Conservation (phyloP, 2,329 filamentous ascomycete genomes). For the Monosporascus sp. region DNA sequence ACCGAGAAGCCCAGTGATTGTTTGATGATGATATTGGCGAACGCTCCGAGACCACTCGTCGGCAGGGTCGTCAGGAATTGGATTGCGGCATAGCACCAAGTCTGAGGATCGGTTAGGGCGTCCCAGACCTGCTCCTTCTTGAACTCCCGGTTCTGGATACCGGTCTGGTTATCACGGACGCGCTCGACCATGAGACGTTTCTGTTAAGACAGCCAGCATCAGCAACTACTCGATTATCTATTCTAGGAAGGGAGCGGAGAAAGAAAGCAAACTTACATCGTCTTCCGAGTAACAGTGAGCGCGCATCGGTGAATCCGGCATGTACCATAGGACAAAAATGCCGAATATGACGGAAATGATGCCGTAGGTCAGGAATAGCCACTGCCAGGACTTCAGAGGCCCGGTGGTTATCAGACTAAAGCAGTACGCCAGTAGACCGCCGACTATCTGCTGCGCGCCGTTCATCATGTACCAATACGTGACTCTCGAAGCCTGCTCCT, state of each 20-base stretch:
- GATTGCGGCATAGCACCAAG: constrained; percentile 59
- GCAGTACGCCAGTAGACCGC: constrained; percentile 65
- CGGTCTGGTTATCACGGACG: constrained; percentile 55
- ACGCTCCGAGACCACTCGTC: constrained; percentile 66
- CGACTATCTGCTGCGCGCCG: constrained; percentile 66
- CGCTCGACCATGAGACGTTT: constrained; percentile 60
- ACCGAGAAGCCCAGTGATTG: constrained; percentile 59
- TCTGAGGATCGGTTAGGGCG: constrained; percentile 60
- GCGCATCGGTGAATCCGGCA: constrained; percentile 67
- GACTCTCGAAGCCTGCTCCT: constrained; percentile 61
- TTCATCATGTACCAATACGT: constrained; percentile 79
- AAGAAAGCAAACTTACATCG: constrained; percentile 29
- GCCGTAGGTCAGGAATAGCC: constrained; percentile 64
- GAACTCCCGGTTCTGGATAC: constrained; percentile 50
- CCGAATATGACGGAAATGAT: constrained; percentile 58
- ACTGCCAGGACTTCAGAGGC: constrained; percentile 60
- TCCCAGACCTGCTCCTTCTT: constrained; percentile 42
- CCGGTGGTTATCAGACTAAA: constrained; percentile 47
- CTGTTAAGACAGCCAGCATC: not conserved
- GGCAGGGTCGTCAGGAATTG: constrained; percentile 68
- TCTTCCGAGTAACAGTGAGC: constrained; percentile 64
- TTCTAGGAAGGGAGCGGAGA: not conserved
- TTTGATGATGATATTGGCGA: constrained; percentile 67
- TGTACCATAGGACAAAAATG: constrained; percentile 56
- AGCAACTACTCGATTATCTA: not conserved